A percentile compares a stretch with the other conserved stretches of the same genome.
These are phyloP conservation scores for Leucoagaricus sp. DNA, from an alignment of 1,284 basidiomycete genomes.

Conservation along the genomic window DNA sequence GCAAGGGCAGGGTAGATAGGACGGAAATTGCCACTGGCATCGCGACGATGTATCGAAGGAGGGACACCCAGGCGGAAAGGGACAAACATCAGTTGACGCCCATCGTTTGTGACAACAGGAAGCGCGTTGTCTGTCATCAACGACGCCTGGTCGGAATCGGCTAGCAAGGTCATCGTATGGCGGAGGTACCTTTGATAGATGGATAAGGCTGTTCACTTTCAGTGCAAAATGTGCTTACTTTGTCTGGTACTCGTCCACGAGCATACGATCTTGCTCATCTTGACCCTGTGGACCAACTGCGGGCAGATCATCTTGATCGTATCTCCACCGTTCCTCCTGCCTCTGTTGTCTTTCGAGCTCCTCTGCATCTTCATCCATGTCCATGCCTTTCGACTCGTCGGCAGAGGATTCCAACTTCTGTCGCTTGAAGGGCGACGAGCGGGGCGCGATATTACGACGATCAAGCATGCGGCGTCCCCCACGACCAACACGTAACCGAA, in stretches of 20 bases:
- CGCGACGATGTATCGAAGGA: slow-evolving; percentile 40
- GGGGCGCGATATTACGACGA: slow-evolving; percentile 50
- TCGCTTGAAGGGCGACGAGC: slow-evolving; percentile 19
- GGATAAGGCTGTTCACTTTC: background rate
- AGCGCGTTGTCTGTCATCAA: slow-evolving; percentile 37
- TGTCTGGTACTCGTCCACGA: slow-evolving; percentile 71
- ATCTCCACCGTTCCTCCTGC: slow-evolving; percentile 67
- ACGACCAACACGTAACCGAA: slow-evolving; percentile 79
- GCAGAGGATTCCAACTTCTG: slow-evolving; percentile 23
- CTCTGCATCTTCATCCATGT: slow-evolving; percentile 35
- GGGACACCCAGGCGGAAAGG: slow-evolving; percentile 45
- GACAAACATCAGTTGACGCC: slow-evolving; percentile 33
- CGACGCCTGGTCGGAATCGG: slow-evolving; percentile 34
- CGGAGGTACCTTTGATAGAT: slow-evolving; percentile 49
- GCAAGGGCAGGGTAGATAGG: slow-evolving; percentile 30
- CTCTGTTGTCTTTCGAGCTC: slow-evolving; percentile 42
- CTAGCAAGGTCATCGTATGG: slow-evolving; percentile 51
- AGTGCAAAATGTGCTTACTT: slow-evolving; percentile 42
- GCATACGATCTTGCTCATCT: slow-evolving; percentile 66
- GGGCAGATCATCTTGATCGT: slow-evolving; percentile 65
- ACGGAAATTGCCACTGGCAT: slow-evolving; percentile 30
- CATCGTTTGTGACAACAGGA: slow-evolving; percentile 30
- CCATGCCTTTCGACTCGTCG: slow-evolving; percentile 29
- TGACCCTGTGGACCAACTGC: slow-evolving; percentile 57
- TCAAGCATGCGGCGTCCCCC: slow-evolving; percentile 83